phyloP scores from a whole-genome alignment of 106 monocot species.

The Allium fistulosum region DNA sequence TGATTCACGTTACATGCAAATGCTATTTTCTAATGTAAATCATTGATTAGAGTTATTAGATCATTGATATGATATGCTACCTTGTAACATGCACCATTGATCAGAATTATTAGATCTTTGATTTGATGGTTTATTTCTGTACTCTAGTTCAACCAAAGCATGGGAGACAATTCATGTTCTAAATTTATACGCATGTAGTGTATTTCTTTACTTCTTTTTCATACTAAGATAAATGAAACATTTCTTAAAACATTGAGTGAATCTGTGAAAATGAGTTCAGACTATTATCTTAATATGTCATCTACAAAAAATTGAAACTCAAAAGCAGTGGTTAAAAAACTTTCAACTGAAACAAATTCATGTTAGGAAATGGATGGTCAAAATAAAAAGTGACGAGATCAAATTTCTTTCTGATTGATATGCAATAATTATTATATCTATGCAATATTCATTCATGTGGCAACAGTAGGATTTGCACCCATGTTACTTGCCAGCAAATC shows the following conservation, averaged over 20 bases:
- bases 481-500: conserved; percentile 6
- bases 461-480: neutral
- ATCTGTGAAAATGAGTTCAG: no score
- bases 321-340: neutral
- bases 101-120: neutral
- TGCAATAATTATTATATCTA: neutral
- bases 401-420: neutral
- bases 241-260: no score
- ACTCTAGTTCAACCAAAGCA: neutral
- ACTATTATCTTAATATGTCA: no score
- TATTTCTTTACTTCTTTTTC: no score
- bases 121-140: neutral
- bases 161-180: neutral
- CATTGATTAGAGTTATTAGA: neutral
- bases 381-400: neutral
- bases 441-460: neutral
- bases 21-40: neutral
- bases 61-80: neutral
- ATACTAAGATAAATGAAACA: no score
- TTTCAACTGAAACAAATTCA: neutral
- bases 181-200: neutral
- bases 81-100: neutral
- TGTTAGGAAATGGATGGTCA: neutral
- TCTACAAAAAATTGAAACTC: neutral
- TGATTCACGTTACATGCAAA: no score